Evolutionary conservation across 2,329 filamentous ascomycete species (phyloP).

Genomic region (Dothideomycetes sp.): DNA sequence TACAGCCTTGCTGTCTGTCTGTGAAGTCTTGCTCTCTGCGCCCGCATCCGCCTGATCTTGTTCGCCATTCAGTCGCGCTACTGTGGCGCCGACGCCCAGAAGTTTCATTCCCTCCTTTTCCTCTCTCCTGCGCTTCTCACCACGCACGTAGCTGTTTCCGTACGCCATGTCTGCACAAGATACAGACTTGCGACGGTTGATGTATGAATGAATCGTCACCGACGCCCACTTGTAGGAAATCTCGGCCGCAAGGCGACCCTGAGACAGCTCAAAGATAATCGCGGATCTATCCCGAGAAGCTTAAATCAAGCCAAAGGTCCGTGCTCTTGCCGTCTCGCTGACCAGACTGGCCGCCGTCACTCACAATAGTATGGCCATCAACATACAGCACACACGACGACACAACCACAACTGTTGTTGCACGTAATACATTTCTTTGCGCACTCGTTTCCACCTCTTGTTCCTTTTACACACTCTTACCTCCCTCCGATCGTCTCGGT

Average conservation of each 20-base stretch:
- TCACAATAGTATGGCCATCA: too few species aligned
- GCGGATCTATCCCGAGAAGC: not conserved
- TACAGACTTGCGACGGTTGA: not conserved
- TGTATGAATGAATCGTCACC: too few species aligned
- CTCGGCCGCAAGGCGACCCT: not conserved
- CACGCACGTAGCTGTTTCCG: slow-evolving; percentile 3
- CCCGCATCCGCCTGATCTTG: not conserved
- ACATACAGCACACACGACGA: too few species aligned
- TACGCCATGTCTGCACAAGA: slow-evolving; percentile 7
- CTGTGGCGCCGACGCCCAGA: slow-evolving; percentile 2
- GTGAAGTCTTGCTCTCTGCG: not conserved
- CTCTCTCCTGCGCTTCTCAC: slow-evolving; percentile 7
- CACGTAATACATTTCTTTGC: too few species aligned
- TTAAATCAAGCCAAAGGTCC: not conserved
- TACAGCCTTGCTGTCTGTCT: not conserved
- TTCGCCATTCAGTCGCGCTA: slow-evolving; percentile 7
- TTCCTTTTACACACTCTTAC: too few species aligned
- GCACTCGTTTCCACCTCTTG: too few species aligned
- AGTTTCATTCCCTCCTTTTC: slow-evolving; percentile 5
- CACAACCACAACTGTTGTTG: too few species aligned
- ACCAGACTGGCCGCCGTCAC: too few species aligned
- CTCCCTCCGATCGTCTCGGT: too few species aligned
- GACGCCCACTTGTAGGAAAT: too few species aligned
- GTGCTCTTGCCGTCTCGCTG: not conserved
- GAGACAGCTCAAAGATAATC: not conserved